Evolutionary conservation across 1,284 basidiomycete genomes (phyloP).

Genomic region (Mycena citricolor): DNA sequence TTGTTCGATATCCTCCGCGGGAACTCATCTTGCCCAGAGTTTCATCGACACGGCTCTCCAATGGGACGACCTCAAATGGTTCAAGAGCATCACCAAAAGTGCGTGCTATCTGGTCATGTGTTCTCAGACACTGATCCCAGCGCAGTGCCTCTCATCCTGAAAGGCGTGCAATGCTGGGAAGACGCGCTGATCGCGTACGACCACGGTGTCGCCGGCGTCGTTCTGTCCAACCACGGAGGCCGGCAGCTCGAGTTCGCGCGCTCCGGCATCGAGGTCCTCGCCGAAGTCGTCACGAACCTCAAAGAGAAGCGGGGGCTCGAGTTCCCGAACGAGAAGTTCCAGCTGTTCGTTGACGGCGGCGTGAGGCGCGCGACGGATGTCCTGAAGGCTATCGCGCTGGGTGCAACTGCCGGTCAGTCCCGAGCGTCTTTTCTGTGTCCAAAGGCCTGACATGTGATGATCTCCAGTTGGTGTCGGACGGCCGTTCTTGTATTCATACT

Average conservation of each 20-base stretch:
- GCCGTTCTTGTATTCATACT: constrained; percentile 89
- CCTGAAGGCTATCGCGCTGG: constrained; percentile 89
- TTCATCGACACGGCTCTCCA: constrained; percentile 91
- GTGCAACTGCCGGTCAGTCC: constrained; percentile 79
- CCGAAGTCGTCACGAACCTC: constrained; percentile 80
- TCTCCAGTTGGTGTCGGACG: constrained; percentile 70
- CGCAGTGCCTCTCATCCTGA: constrained; percentile 86
- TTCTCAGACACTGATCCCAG: not conserved
- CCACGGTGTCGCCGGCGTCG: constrained; percentile 77
- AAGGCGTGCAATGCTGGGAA: constrained; percentile 94
- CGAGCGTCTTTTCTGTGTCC: not conserved
- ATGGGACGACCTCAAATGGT: constrained; percentile 89
- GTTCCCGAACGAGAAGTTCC: constrained; percentile 75
- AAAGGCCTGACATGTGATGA: too few relatives aligned
- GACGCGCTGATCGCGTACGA: constrained; percentile 91
- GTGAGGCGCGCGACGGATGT: constrained; percentile 91
- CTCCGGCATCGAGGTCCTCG: constrained; percentile 87
- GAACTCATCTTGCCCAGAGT: constrained; percentile 48
- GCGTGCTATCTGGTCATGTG: constrained; percentile 22
- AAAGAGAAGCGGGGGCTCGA: constrained; percentile 61
- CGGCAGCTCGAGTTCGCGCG: constrained; percentile 91
- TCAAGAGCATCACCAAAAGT: constrained; percentile 88
- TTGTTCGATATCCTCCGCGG: constrained; percentile 8
- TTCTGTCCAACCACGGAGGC: constrained; percentile 91
- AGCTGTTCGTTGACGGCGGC: constrained; percentile 91